Evolutionary conservation across 1,284 basidiomycete species (phyloP).

Genomic region (Ustilago xerochloae): DNA sequence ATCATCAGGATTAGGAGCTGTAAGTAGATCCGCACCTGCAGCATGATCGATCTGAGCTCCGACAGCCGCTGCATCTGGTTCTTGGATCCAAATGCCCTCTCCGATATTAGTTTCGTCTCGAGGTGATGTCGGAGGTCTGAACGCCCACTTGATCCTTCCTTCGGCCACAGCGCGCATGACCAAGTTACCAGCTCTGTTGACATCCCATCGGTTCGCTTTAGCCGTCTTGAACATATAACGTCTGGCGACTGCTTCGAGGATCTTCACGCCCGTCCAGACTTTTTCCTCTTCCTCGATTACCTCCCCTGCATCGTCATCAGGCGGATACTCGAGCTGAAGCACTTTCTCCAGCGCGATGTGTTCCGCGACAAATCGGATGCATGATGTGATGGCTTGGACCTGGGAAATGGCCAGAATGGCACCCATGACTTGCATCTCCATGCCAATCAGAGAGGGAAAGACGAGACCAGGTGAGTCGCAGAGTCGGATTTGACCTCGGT

Average conservation of each 20-base stretch:
- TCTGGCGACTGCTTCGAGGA: constrained; percentile 80
- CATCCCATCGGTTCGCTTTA: constrained; percentile 85
- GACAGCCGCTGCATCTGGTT: too few species aligned
- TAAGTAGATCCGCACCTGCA: constrained; percentile 22
- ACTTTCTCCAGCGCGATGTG: constrained; percentile 82
- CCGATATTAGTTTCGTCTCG: neutral
- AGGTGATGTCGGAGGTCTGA: constrained; percentile 65
- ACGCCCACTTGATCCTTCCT: constrained; percentile 82
- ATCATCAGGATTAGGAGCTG: constrained; percentile 31
- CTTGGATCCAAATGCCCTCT: constrained; percentile 41
- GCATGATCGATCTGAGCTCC: neutral
- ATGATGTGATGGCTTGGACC: constrained; percentile 82
- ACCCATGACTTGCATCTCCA: constrained; percentile 74
- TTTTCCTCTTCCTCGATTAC: constrained; percentile 49
- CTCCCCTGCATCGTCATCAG: constrained; percentile 55
- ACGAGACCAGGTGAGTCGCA: constrained; percentile 72
- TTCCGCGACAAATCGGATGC: constrained; percentile 77
- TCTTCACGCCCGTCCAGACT: constrained; percentile 81
- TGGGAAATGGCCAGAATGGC: constrained; percentile 85
- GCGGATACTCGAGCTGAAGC: constrained; percentile 71
- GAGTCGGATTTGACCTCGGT: constrained; percentile 37
- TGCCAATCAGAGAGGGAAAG: constrained; percentile 71
- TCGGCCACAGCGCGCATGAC: constrained; percentile 77
- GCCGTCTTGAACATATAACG: constrained; percentile 81
- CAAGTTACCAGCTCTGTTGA: constrained; percentile 86